These are phyloP conservation scores for Thalia dealbata DNA, from an alignment of 176 grass and related monocot species.

Conservation along the genomic window DNA sequence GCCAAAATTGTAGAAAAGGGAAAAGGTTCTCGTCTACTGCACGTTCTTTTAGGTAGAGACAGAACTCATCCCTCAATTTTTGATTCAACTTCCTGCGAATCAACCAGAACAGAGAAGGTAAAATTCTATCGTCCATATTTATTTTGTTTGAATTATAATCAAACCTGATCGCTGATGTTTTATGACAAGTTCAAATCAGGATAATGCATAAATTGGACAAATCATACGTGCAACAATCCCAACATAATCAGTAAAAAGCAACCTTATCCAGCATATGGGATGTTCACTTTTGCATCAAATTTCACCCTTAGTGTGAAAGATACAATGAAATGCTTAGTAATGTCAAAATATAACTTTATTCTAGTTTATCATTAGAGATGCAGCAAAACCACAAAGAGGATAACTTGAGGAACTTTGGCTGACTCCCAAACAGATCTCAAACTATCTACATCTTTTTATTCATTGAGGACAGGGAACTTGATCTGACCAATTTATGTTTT, in stretches of 20 bases:
- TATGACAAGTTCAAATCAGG: background rate
- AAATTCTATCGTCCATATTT: background rate
- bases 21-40: slow-evolving; percentile 11
- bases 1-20: slow-evolving; percentile 11
- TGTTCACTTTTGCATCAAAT: no score
- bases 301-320: no score
- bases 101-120: background rate
- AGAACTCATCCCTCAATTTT: slow-evolving; percentile 5
- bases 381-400: background rate
- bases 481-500: no score
- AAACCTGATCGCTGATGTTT: background rate
- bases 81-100: slow-evolving; percentile 5
- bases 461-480: no score
- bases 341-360: background rate
- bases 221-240: background rate
- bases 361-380: background rate
- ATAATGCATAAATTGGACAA: background rate
- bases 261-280: background rate
- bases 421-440: background rate
- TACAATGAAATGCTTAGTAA: no score
- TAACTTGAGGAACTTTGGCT: background rate
- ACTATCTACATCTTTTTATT: no score
- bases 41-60: slow-evolving; percentile 3
- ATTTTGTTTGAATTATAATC: background rate
- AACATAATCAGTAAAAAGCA: no score